Base-by-base conservation (phyloP, 352 stramenopile genomes). In the Phytopythium vexans region DNA sequence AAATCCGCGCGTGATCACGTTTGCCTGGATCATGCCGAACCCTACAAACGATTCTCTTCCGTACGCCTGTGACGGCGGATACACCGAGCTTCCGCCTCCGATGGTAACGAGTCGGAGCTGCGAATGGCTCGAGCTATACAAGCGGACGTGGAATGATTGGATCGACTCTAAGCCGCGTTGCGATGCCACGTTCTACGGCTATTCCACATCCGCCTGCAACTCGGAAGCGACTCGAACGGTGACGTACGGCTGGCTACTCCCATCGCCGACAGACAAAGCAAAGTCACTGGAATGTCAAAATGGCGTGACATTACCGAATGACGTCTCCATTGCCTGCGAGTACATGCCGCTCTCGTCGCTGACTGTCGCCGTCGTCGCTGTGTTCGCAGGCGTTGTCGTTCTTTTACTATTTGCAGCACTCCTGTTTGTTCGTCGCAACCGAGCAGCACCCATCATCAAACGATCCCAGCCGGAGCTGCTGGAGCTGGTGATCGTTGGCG, bases 41-140 rank as follows among this genome's bases (percentile, higher is more conserved):
- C 72, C 76, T 0, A 34, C 55, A 0, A 70, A 84, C 44, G 49
- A 39, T 0, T 66, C 63, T 0, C 33, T 54, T 10, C 66, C 76
- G 0, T 78, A 72, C 53, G 39, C 62, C 1, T 87, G 76, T 15
- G 76, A 84, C 34, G 73, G 76, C 5, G 76, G 68, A 3, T 11
- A 72, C 11, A 27, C 45, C 0, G 3, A n/a, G 10, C 42, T 84
- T 0, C 76, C 76, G 0, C 6, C 8, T 3, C 39, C 62, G 12
- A 51, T 83, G 16, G 14, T 33, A 12, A 81, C 76, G n/a, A 81
- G 65, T 50, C 69, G 63, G 9, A 51, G 56, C 7, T 79, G 69
- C 33, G 45, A 40, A 1, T 86, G 74, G 74, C 45, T 83, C 41
- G 34, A 58, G 8, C 38, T 46, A 11, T 65, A 82, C 35, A 15